These are phyloP conservation scores for Chlorella ohadii DNA, from an alignment of 139 green algal species.

Conservation along the genomic window DNA sequence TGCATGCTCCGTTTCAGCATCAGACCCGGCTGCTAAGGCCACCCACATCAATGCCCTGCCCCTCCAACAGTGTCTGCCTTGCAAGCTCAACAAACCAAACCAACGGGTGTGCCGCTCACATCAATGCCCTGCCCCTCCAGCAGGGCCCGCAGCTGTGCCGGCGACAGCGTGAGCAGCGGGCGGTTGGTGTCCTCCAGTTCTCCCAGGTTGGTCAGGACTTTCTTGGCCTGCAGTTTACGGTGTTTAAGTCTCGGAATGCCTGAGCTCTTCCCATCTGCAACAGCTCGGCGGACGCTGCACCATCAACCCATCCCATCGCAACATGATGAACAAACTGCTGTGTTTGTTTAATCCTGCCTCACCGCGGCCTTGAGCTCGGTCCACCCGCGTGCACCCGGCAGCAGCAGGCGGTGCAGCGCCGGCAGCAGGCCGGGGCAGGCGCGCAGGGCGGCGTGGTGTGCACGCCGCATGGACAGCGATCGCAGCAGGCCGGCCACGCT, in stretches of 20 bases:
- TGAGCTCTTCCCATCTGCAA: too few species aligned
- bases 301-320: too few species aligned
- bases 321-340: too few species aligned
- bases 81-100: not conserved
- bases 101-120: not conserved
- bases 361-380: slow-evolving; percentile 13
- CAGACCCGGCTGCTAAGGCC: not conserved
- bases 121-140: slow-evolving; percentile 20
- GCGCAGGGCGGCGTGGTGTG: slow-evolving; percentile 31
- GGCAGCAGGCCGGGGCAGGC: not conserved
- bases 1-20: not conserved
- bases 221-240: too few species aligned
- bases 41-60: slow-evolving; percentile 1
- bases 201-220: not conserved
- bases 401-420: slow-evolving; percentile 4
- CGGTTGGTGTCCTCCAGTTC: slow-evolving; percentile 29
- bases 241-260: too few species aligned
- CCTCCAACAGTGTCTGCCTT: not conserved
- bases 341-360: too few species aligned
- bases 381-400: not conserved
- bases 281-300: too few species aligned
- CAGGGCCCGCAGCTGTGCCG: slow-evolving; percentile 16
- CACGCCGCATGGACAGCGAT: slow-evolving; percentile 9
- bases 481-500: slow-evolving; percentile 23
- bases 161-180: slow-evolving; percentile 25